These are phyloP conservation scores for Baeospora myosura DNA, from an alignment of 1,284 basidiomycete genomes.

Conservation along the genomic window DNA sequence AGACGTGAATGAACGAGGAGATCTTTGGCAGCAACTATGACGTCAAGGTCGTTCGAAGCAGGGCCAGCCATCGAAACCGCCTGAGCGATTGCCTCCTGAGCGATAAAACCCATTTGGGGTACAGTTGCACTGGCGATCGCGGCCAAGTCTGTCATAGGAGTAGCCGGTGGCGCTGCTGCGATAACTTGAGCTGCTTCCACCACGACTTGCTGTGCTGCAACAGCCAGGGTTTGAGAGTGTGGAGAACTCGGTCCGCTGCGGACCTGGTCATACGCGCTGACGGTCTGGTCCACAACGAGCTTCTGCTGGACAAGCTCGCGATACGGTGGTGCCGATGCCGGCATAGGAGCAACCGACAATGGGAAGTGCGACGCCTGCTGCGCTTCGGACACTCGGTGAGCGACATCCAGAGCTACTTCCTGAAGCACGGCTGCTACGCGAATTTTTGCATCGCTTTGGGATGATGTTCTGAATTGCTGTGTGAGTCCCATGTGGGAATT, in stretches of 20 bases:
- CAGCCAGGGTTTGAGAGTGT: slow-evolving; percentile 44
- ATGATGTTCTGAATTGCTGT: too few species aligned
- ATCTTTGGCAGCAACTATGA: slow-evolving; percentile 9
- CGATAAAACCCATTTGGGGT: slow-evolving; percentile 11
- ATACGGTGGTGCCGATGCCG: too few species aligned
- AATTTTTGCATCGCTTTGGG: too few species aligned
- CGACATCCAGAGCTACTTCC: too few species aligned
- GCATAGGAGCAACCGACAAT: too few species aligned
- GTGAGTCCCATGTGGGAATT: too few species aligned
- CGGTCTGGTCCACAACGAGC: slow-evolving; percentile 69
- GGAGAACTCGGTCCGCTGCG: slow-evolving; percentile 41
- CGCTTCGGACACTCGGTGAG: slow-evolving; percentile 67
- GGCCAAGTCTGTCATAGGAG: slow-evolving; percentile 6
- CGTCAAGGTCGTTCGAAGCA: slow-evolving; percentile 10
- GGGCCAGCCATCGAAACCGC: slow-evolving; percentile 12
- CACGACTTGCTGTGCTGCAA: slow-evolving; percentile 72
- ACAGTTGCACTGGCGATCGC: slow-evolving; percentile 15
- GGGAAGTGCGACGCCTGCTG: too few species aligned
- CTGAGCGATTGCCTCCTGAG: slow-evolving; percentile 12
- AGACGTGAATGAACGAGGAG: slow-evolving; percentile 7
- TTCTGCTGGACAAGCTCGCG: too few species aligned
- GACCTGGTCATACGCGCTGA: slow-evolving; percentile 66
- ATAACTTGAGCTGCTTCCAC: slow-evolving; percentile 64
- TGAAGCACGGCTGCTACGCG: too few species aligned
- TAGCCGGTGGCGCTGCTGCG: slow-evolving; percentile 9